Conservation (phyloP, 345 rosid genomes). For the Ceriops decandra region DNA sequence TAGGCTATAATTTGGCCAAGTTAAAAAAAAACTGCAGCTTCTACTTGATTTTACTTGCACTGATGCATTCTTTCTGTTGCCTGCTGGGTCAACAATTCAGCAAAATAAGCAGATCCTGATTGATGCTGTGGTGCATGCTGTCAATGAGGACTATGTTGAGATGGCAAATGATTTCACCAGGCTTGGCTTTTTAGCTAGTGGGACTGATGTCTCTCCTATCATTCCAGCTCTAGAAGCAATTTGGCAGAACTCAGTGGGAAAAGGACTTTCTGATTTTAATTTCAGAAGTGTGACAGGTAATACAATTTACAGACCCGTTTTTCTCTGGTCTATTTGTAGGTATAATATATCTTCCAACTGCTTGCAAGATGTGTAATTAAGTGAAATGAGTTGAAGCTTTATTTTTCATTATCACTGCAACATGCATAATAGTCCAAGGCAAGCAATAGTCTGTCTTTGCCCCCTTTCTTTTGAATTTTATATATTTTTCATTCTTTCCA, state of each 20-base stretch:
- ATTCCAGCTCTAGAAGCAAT: slow-evolving; percentile 95
- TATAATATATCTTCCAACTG: too few relatives aligned
- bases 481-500: too few relatives aligned
- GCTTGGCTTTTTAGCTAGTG: slow-evolving; percentile 96
- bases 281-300: slow-evolving; percentile 92
- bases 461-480: too few relatives aligned
- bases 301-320: not conserved
- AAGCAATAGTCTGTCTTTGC: too few relatives aligned
- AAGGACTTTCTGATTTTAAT: slow-evolving; percentile 90
- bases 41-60: not conserved
- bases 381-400: too few relatives aligned
- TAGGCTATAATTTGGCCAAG: not conserved
- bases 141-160: slow-evolving; percentile 92
- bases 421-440: too few relatives aligned
- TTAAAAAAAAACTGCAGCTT: not conserved
- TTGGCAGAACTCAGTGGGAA: slow-evolving; percentile 95
- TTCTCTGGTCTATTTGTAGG: too few relatives aligned
- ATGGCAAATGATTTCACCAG: slow-evolving; percentile 99
- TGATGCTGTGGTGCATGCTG: slow-evolving; percentile 99
- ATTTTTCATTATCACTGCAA: too few relatives aligned
- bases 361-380: too few relatives aligned
- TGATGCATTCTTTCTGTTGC: not conserved
- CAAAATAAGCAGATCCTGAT: slow-evolving; percentile 96
- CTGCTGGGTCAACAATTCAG: slow-evolving; percentile 42
- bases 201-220: slow-evolving; percentile 92